Conservation (phyloP, 352 stramenopile species). For the Peronospora tabacina region DNA sequence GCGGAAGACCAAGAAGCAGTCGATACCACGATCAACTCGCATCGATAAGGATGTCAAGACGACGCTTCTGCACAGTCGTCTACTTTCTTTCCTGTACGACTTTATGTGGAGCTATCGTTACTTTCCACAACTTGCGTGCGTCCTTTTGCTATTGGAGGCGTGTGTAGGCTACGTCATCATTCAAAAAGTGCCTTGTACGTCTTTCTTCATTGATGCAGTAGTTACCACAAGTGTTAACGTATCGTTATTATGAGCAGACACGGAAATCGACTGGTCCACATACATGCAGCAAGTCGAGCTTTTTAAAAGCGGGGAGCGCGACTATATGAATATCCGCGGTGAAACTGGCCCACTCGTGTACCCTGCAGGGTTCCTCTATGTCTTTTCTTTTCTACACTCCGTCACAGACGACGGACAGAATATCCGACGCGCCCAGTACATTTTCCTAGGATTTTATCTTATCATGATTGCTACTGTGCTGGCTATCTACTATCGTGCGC, state of each 20-base stretch:
- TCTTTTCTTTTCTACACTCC: slow-evolving; percentile 91
- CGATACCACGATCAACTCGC: slow-evolving; percentile 44
- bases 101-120: slow-evolving; percentile 85
- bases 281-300: slow-evolving; percentile 98
- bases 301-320: slow-evolving; percentile 89
- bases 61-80: slow-evolving; percentile 49
- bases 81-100: slow-evolving; percentile 74
- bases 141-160: slow-evolving; percentile 50
- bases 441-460: slow-evolving; percentile 95
- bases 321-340: slow-evolving; percentile 94
- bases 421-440: slow-evolving; percentile 86
- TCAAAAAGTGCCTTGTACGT: slow-evolving; percentile 66
- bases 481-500: slow-evolving; percentile 79
- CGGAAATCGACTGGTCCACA: slow-evolving; percentile 98
- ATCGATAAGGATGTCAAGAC: slow-evolving; percentile 87
- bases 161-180: slow-evolving; percentile 71
- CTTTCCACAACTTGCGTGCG: slow-evolving; percentile 54
- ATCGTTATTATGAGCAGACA: slow-evolving; percentile 57
- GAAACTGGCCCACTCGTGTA: slow-evolving; percentile 97
- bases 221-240: background rate
- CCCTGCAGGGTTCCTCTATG: slow-evolving; percentile 95
- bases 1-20: slow-evolving; percentile 23
- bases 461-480: slow-evolving; percentile 84
- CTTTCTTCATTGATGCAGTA: background rate
- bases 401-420: slow-evolving; percentile 84